Percentiles rank a stretch among this genome's conserved stretches.
phyloP scores from a whole-genome alignment of 164 flowering plant species.

The Vitis rotundifolia region DNA sequence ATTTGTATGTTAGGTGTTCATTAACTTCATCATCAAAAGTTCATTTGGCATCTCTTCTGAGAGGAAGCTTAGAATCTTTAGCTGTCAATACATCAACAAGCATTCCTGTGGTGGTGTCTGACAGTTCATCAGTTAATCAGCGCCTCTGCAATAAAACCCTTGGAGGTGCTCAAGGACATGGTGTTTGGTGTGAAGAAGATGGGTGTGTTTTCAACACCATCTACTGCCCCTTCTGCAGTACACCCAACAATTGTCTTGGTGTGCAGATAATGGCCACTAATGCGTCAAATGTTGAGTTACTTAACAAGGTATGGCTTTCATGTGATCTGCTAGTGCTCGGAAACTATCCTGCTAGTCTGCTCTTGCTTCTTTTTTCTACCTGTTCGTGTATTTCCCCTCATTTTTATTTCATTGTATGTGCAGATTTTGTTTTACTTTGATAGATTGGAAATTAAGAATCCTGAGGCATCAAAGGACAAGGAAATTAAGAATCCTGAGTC shows the following conservation, averaged over 20 bases:
- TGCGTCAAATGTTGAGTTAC: conserved; percentile 55
- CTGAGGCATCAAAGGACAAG: conserved; percentile 26
- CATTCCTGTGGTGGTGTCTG: conserved; percentile 52
- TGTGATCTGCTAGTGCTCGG: too few relatives aligned
- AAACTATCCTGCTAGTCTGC: background rate
- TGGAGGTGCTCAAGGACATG: conserved; percentile 36
- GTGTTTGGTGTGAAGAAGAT: conserved; percentile 82
- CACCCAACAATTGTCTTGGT: conserved; percentile 55
- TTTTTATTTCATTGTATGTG: conserved; percentile 10
- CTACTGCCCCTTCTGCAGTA: conserved; percentile 74
- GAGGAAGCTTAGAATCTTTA: conserved; percentile 22
- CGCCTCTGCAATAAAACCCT: conserved; percentile 30
- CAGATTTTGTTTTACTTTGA: conserved; percentile 62
- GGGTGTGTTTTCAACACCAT: conserved; percentile 79
- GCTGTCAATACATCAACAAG: conserved; percentile 16
- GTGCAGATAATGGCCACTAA: conserved; percentile 74
- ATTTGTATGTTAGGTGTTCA: conserved; percentile 50
- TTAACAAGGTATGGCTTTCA: conserved; percentile 65
- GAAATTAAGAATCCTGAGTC: conserved; percentile 33
- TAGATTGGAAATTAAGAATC: conserved; percentile 43
- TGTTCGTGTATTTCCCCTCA: conserved; percentile 30
- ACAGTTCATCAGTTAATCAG: conserved; percentile 51
- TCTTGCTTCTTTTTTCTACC: conserved; percentile 1
- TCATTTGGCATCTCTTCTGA: conserved; percentile 46
- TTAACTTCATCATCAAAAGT: conserved; percentile 54